These are phyloP conservation scores for Leccinum imitatum DNA, from an alignment of 768 basidiomycete genomes.

Conservation along the genomic window DNA sequence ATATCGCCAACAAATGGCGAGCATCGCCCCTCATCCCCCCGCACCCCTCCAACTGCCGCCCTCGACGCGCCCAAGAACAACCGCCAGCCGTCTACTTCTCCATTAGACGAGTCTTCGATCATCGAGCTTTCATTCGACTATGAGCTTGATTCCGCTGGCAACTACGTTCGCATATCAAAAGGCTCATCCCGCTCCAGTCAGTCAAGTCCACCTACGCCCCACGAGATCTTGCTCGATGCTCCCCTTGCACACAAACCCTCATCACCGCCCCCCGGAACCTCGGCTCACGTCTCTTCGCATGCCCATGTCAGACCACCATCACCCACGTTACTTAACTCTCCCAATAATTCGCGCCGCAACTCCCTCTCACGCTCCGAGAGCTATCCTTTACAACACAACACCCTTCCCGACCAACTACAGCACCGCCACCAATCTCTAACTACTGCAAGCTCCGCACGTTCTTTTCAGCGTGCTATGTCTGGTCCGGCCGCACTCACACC, in stretches of 20 bases:
- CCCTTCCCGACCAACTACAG: constrained; percentile 31
- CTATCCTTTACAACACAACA: constrained; percentile 43
- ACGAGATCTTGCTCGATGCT: constrained; percentile 31
- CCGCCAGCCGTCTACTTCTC: constrained; percentile 35
- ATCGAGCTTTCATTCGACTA: constrained; percentile 51
- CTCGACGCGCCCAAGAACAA: constrained; percentile 33
- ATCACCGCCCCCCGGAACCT: constrained; percentile 26
- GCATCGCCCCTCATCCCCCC: constrained; percentile 31
- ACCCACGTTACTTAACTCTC: constrained; percentile 39
- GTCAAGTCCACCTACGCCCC: constrained; percentile 43
- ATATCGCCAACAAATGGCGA: constrained; percentile 33
- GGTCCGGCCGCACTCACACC: constrained; percentile 46
- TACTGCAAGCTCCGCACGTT: constrained; percentile 37
- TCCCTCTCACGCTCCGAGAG: constrained; percentile 71
- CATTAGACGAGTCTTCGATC: constrained; percentile 47
- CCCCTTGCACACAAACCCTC: constrained; percentile 25
- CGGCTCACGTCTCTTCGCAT: constrained; percentile 19
- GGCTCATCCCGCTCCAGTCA: constrained; percentile 37
- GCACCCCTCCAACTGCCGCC: constrained; percentile 27
- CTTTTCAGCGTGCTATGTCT: constrained; percentile 67
- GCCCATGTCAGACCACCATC: constrained; percentile 29
- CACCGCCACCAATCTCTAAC: constrained; percentile 29
- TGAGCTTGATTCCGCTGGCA: constrained; percentile 43
- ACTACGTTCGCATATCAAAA: constrained; percentile 48
- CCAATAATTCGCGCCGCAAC: constrained; percentile 40